These are phyloP conservation scores for Scleroderma bovista DNA, from an alignment of 768 basidiomycete genomes.

Conservation along the genomic window DNA sequence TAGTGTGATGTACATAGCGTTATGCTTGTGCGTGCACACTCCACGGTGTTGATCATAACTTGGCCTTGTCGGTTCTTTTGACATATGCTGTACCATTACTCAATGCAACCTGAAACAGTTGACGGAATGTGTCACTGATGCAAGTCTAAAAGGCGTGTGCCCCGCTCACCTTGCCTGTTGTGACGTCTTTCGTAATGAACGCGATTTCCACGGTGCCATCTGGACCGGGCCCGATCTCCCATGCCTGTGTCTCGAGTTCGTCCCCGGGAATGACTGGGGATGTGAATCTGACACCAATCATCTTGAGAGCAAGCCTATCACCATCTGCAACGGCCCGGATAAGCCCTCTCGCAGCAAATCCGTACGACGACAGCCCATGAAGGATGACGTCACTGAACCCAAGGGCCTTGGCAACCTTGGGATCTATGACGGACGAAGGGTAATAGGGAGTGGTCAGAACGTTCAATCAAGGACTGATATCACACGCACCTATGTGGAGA, in stretches of 20 bases:
- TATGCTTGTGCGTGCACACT: background rate
- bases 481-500: conserved; percentile 56
- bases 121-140: background rate
- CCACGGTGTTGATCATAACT: conserved; percentile 26
- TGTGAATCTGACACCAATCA: conserved; percentile 74
- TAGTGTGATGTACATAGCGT: background rate
- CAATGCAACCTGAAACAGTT: conserved; percentile 37
- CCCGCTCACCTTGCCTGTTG: conserved; percentile 48
- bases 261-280: conserved; percentile 82
- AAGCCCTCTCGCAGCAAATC: conserved; percentile 75
- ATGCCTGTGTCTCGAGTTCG: conserved; percentile 68
- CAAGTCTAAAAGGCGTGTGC: background rate
- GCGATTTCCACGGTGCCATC: conserved; percentile 53
- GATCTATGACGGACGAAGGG: conserved; percentile 41
- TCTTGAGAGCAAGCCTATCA: conserved; percentile 55
- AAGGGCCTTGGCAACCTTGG: conserved; percentile 58
- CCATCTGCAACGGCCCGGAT: conserved; percentile 57
- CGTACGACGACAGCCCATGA: conserved; percentile 78
- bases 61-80: conserved; percentile 43
- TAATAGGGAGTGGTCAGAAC: background rate
- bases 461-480: background rate
- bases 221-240: conserved; percentile 69
- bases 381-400: conserved; percentile 85
- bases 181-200: conserved; percentile 57
- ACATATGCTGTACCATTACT: conserved; percentile 64